Percentiles rank a stretch among this genome's conserved stretches.
phyloP scores from a whole-genome alignment of 2,329 filamentous ascomycete species.

The Erysiphe neolycopersici region DNA sequence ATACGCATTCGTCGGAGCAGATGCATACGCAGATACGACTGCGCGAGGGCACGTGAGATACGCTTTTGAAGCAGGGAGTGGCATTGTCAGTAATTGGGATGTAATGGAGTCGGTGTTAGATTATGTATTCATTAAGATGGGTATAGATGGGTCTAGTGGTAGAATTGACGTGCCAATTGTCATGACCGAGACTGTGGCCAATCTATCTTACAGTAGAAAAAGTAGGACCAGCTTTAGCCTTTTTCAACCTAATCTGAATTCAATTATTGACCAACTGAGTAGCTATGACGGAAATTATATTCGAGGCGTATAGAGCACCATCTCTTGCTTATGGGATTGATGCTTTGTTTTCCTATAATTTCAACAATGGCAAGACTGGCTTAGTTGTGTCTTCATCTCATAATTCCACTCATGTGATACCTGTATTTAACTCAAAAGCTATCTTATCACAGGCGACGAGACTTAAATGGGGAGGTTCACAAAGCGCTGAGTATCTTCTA shows the following conservation, averaged over 20 bases:
- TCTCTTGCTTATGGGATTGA: constrained; percentile 87
- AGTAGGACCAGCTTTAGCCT: constrained; percentile 27
- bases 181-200: constrained; percentile 88
- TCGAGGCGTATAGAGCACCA: constrained; percentile 82
- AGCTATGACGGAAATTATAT: constrained; percentile 95
- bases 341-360: constrained; percentile 80
- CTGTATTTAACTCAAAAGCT: constrained; percentile 66
- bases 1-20: constrained; percentile 73
- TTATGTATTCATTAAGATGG: constrained; percentile 83
- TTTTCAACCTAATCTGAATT: too few species aligned
- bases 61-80: constrained; percentile 72
- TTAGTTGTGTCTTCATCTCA: constrained; percentile 80
- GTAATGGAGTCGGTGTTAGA: constrained; percentile 87
- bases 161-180: constrained; percentile 65
- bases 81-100: constrained; percentile 92
- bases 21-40: constrained; percentile 86
- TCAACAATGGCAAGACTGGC: constrained; percentile 63
- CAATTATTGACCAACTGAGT: constrained; percentile 9
- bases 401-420: constrained; percentile 84
- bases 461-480: constrained; percentile 82
- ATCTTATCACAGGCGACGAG: constrained; percentile 64
- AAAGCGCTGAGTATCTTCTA: constrained; percentile 70
- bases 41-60: constrained; percentile 73
- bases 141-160: constrained; percentile 50
- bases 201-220: constrained; percentile 65